A percentile compares a stretch with the other conserved stretches of the same genome.
These are phyloP conservation scores for Diplodia scrobiculata DNA, from an alignment of 2,329 filamentous ascomycete species.

Conservation along the genomic window DNA sequence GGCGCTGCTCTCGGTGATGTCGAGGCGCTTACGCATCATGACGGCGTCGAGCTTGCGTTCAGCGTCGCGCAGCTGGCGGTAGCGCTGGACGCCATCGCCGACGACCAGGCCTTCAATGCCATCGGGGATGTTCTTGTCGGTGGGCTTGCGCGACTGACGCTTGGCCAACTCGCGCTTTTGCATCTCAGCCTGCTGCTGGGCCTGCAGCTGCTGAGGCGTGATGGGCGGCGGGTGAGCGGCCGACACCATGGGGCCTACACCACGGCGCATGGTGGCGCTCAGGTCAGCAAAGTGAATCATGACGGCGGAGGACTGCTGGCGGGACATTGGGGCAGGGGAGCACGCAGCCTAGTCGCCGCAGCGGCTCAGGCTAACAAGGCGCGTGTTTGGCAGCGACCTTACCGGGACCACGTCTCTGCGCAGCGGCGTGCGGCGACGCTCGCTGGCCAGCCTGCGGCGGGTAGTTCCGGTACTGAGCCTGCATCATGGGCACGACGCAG, in stretches of 20 bases:
- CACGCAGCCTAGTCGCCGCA: slow-evolving; percentile 27
- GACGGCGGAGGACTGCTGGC: slow-evolving; percentile 3
- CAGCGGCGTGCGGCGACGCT: slow-evolving; percentile 39
- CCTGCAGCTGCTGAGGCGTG: slow-evolving; percentile 49
- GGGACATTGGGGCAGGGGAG: slow-evolving; percentile 27
- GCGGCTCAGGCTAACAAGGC: slow-evolving; percentile 14
- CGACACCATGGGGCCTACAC: slow-evolving; percentile 49
- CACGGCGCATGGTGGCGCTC: slow-evolving; percentile 49
- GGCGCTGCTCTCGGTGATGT: slow-evolving; percentile 75
- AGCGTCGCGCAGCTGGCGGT: slow-evolving; percentile 79
- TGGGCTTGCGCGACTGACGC: slow-evolving; percentile 83
- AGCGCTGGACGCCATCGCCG: slow-evolving; percentile 78
- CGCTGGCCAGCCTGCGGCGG: slow-evolving; percentile 46
- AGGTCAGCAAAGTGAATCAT: slow-evolving; percentile 56
- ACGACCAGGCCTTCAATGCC: slow-evolving; percentile 77
- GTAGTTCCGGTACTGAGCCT: slow-evolving; percentile 52
- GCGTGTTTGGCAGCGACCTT: slow-evolving; percentile 31
- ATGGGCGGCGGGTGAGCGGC: slow-evolving; percentile 40
- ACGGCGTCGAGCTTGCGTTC: slow-evolving; percentile 88
- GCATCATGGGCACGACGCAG: slow-evolving; percentile 42
- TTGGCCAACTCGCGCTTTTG: slow-evolving; percentile 69
- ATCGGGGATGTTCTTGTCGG: slow-evolving; percentile 91
- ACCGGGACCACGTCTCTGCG: slow-evolving; percentile 46
- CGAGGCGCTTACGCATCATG: slow-evolving; percentile 90
- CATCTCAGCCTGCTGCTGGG: slow-evolving; percentile 49